phyloP scores from a whole-genome alignment of 768 basidiomycete genomes.

The Tricholoma furcatifolium region DNA sequence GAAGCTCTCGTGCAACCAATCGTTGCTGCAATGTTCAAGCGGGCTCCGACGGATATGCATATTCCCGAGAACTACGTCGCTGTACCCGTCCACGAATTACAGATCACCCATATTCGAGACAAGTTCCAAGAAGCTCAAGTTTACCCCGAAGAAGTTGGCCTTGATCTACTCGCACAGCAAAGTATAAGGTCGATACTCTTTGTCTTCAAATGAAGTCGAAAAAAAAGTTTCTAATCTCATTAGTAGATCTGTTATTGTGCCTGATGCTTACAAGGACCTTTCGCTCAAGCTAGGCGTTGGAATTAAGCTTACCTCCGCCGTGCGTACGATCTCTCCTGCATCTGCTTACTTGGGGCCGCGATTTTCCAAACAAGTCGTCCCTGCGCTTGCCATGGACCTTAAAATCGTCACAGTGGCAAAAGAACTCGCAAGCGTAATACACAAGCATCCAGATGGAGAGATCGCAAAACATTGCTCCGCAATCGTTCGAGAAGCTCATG shows the following conservation, averaged over 20 bases:
- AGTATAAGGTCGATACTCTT: conserved; percentile 45
- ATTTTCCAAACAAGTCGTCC: conserved; percentile 53
- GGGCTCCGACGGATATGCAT: conserved; percentile 33
- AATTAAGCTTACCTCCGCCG: conserved; percentile 55
- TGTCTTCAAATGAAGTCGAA: not conserved
- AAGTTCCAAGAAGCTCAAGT: conserved; percentile 49
- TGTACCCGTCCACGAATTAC: conserved; percentile 56
- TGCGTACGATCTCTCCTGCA: conserved; percentile 59
- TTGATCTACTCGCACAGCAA: conserved; percentile 50
- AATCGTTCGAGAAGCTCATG: conserved; percentile 53
- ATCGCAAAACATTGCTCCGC: conserved; percentile 54
- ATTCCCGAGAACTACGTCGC: conserved; percentile 36
- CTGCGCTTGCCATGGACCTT: conserved; percentile 44
- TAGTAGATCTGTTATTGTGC: conserved; percentile 51
- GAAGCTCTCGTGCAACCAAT: conserved; percentile 41
- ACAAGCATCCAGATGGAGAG: conserved; percentile 44
- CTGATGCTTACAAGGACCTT: conserved; percentile 40
- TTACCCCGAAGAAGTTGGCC: conserved; percentile 37
- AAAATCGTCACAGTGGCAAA: conserved; percentile 52
- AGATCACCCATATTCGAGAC: conserved; percentile 45
- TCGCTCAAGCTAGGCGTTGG: conserved; percentile 57
- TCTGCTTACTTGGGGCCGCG: conserved; percentile 56
- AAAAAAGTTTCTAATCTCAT: not conserved
- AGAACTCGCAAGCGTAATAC: conserved; percentile 54
- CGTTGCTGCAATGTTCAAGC: conserved; percentile 34